These are phyloP conservation scores for Poronia punctata DNA, from an alignment of 495 filamentous ascomycete genomes.

Conservation along the genomic window DNA sequence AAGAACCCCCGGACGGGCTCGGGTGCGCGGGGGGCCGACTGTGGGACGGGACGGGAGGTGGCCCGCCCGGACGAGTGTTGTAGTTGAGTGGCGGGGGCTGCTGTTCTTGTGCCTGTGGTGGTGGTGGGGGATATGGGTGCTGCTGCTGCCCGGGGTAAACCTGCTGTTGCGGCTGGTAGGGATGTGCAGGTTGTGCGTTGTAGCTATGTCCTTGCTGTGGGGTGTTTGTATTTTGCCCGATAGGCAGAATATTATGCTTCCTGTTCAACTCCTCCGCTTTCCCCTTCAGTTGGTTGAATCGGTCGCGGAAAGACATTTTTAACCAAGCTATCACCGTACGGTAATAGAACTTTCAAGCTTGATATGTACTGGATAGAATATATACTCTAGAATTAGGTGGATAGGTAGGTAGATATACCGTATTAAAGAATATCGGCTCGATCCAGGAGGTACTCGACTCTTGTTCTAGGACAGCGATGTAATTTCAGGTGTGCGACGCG, in stretches of 20 bases:
- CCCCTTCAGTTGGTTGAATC: slow-evolving; percentile 8
- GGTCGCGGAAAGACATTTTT: slow-evolving; percentile 7
- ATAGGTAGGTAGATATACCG: no score
- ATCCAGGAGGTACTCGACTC: no score
- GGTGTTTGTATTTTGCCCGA: slow-evolving; percentile 4
- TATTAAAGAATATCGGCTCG: no score
- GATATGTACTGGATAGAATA: no score
- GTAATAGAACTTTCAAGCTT: no score
- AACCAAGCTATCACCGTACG: neutral
- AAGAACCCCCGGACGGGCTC: neutral
- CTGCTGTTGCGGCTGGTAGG: slow-evolving; percentile 3
- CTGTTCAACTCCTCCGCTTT: slow-evolving; percentile 14
- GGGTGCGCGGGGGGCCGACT: neutral
- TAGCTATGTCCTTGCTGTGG: slow-evolving; percentile 7
- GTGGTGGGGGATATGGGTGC: slow-evolving; percentile 1
- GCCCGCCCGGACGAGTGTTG: slow-evolving; percentile 7
- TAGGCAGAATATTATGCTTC: slow-evolving; percentile 12
- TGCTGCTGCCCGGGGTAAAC: slow-evolving; percentile 12
- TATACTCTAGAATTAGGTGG: no score
- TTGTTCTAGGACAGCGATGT: no score
- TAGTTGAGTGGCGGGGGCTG: slow-evolving; percentile 5
- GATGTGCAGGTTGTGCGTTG: slow-evolving; percentile 5
- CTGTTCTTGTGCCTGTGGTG: slow-evolving; percentile 5
- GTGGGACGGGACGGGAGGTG: slow-evolving; percentile 7
- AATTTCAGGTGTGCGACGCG: no score